Conservation (phyloP, 805 yeast genomes). For the Nakazawaea wickerhamii region DNA sequence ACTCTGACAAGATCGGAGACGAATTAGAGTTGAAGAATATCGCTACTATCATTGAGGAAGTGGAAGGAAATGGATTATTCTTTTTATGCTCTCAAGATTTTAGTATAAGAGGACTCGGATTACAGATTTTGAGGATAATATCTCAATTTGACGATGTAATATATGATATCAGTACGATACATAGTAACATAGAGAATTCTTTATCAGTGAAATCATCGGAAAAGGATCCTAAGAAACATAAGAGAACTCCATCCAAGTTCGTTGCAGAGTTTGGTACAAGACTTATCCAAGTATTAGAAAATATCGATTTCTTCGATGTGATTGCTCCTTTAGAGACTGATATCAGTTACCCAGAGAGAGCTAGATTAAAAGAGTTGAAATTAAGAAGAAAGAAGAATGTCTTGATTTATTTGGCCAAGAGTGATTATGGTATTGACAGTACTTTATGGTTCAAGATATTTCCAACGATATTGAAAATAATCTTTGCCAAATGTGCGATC, state of each 20-base stretch:
- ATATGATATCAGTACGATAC: conserved; percentile 35
- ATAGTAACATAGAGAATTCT: conserved; percentile 5
- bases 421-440: conserved; percentile 91
- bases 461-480: conserved; percentile 64
- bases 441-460: conserved; percentile 93
- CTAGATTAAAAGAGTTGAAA: conserved; percentile 59
- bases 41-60: conserved; percentile 84
- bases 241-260: conserved; percentile 60
- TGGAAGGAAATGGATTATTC: conserved; percentile 92
- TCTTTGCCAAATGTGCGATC: conserved; percentile 81
- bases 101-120: conserved; percentile 65
- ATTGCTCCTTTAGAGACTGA: conserved; percentile 46
- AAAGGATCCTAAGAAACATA: conserved; percentile 28
- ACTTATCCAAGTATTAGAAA: conserved; percentile 70
- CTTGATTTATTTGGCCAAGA: conserved; percentile 74
- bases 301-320: conserved; percentile 59
- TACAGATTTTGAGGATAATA: conserved; percentile 67
- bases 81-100: conserved; percentile 87
- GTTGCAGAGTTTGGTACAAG: conserved; percentile 77
- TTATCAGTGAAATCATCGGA: not conserved
- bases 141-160: conserved; percentile 87
- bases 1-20: conserved; percentile 30
- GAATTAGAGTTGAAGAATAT: conserved; percentile 73
- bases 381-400: conserved; percentile 56
- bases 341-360: conserved; percentile 71